These are phyloP conservation scores for Alternaria atra DNA, from an alignment of 2,329 filamentous ascomycete species.

Conservation along the genomic window DNA sequence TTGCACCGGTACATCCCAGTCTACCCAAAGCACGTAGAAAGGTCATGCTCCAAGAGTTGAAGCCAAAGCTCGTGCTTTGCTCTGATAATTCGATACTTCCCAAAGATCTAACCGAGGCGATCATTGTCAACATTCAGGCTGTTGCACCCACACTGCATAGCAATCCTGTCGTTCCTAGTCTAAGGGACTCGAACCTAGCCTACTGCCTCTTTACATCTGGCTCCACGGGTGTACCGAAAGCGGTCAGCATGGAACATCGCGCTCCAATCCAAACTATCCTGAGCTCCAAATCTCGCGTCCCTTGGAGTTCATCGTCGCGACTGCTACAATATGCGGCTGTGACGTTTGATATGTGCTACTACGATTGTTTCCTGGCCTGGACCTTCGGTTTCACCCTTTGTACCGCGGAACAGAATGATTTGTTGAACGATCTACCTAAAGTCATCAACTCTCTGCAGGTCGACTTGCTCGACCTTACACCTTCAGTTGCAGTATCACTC, in stretches of 20 bases:
- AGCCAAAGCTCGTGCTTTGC: slow-evolving; percentile 41
- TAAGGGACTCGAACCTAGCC: slow-evolving; percentile 45
- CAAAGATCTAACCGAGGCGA: background rate
- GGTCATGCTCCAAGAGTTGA: slow-evolving; percentile 48
- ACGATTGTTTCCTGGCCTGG: slow-evolving; percentile 58
- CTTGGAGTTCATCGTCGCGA: slow-evolving; percentile 50
- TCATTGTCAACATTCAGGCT: slow-evolving; percentile 28
- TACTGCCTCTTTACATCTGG: slow-evolving; percentile 58
- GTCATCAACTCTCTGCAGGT: slow-evolving; percentile 48
- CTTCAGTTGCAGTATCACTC: slow-evolving; percentile 53
- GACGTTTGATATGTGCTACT: slow-evolving; percentile 59
- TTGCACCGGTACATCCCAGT: slow-evolving; percentile 48
- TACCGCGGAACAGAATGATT: slow-evolving; percentile 48
- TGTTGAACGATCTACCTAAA: slow-evolving; percentile 51
- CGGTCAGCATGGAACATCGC: slow-evolving; percentile 54
- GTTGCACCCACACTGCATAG: slow-evolving; percentile 16
- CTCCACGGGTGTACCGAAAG: slow-evolving; percentile 56
- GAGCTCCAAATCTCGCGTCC: slow-evolving; percentile 50
- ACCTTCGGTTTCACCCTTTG: slow-evolving; percentile 55
- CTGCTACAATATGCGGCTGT: slow-evolving; percentile 56
- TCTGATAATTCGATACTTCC: background rate
- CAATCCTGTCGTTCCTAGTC: slow-evolving; percentile 37
- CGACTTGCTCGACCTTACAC: slow-evolving; percentile 55
- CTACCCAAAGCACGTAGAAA: slow-evolving; percentile 46
- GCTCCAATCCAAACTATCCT: slow-evolving; percentile 54